Evolutionary conservation across 352 stramenopile genomes (phyloP).

Genomic region (Phytophthora sp.): DNA sequence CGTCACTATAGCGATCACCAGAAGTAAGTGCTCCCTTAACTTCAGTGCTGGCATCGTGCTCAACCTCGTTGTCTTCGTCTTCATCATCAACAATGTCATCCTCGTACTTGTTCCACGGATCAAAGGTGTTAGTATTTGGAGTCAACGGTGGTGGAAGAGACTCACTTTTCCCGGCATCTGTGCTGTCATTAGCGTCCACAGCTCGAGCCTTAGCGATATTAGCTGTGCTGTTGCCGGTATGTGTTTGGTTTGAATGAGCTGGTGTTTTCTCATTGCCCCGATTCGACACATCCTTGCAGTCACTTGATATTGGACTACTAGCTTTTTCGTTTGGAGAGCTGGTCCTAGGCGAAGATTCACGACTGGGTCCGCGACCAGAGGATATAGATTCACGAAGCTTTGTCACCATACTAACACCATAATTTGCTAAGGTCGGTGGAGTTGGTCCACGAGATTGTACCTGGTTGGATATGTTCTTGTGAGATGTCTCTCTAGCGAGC

Average conservation of each 20-base stretch:
- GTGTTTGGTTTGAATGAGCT: conserved; percentile 4
- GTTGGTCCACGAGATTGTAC: neutral
- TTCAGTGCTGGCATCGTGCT: conserved; percentile 11
- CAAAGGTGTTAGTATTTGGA: neutral
- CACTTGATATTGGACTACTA: neutral
- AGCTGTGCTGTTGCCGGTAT: neutral
- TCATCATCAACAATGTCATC: conserved; percentile 22
- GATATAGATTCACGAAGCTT: conserved; percentile 59
- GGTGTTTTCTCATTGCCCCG: neutral
- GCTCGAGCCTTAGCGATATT: neutral
- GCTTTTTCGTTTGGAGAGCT: neutral
- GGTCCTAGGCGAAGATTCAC: conserved; percentile 13
- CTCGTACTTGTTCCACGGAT: conserved; percentile 42
- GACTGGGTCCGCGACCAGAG: conserved; percentile 33
- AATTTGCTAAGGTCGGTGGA: conserved; percentile 18
- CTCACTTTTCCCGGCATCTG: neutral
- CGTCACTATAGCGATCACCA: conserved; percentile 53
- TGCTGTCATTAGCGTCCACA: neutral
- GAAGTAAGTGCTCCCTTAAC: conserved; percentile 11
- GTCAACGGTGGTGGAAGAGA: neutral
- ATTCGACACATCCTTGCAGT: neutral
- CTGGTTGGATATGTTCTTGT: conserved; percentile 6
- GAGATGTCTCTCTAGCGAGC: neutral
- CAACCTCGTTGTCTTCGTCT: conserved; percentile 26
- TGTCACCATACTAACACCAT: conserved; percentile 49